Evolutionary conservation across 345 rosid species (phyloP), one percentile per base, ranked within the genome.

Genomic region (Erucastrum elatum): DNA sequence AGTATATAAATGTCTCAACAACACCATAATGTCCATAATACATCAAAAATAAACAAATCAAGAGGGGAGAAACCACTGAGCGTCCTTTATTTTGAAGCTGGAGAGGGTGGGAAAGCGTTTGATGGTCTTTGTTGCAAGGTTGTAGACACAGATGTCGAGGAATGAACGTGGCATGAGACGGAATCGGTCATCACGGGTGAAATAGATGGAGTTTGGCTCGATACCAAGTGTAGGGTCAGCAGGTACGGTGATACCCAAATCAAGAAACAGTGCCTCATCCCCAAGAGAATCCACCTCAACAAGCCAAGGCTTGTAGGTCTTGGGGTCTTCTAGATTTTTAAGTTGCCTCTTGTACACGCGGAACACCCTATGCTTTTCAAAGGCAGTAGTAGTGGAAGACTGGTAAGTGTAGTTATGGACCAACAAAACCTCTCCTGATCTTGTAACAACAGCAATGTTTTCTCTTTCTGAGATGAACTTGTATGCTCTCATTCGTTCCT

Each of bases 191-290:
- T n/a, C 39, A n/a, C 41, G 66, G 12, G 67, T 31, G 12, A 31
- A 63, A 7, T 63, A 63, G 67, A 63, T 31, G 39, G 66, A 62
- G 66, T 62, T 62, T 62, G 66, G 66, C 39, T 62, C 66, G 8
- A 62, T 62, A 62, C 66, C 66, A 62, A 62, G 10, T 15, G 25
- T 63, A 0, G 17, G 0, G 12, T 33, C 66, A 63, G 66, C 41
- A 63, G 66, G 41, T 25, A 63, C 44, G 2, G 41, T 31, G 67
- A 33, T 3, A 15, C 44, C 27, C 7, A 64, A 31, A 15, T 64
- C 67, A 0, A 64, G 67, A 64, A 64, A 15, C 27, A 64, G 27
- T 4, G 67, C 67, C 3, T 64, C 67, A 64, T 64, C 67, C 16
- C 66, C 44, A 3, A 33, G 67, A 64, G 67, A 64, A n/a, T 64